phyloP scores from a whole-genome alignment of 2,329 filamentous ascomycete genomes.

The Ophiosphaerella herpotricha region DNA sequence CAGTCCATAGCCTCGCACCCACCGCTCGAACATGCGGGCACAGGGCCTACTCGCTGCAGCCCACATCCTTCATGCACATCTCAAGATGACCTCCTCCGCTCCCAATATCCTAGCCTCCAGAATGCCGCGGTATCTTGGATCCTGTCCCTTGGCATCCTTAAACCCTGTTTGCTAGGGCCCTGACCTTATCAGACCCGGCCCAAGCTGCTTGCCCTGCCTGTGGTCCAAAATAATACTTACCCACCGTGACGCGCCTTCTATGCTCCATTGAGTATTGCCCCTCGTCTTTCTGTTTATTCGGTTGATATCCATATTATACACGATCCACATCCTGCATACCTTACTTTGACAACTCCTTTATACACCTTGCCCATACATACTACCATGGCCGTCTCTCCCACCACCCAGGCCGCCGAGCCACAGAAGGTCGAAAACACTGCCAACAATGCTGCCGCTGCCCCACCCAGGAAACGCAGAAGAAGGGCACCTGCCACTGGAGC shows the following conservation, averaged over 20 bases:
- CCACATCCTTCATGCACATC: slow-evolving; percentile 37
- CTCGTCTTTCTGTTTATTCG: slow-evolving; percentile 42
- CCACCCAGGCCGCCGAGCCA: slow-evolving; percentile 39
- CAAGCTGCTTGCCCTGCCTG: slow-evolving; percentile 38
- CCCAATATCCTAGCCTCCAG: slow-evolving; percentile 38
- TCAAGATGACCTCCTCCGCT: slow-evolving; percentile 35
- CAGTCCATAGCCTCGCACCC: slow-evolving; percentile 40
- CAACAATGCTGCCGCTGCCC: slow-evolving; percentile 33
- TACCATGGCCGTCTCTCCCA: slow-evolving; percentile 41
- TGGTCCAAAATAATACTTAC: slow-evolving; percentile 46
- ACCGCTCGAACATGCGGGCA: slow-evolving; percentile 42
- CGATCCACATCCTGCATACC: slow-evolving; percentile 39
- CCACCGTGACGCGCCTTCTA: slow-evolving; percentile 44
- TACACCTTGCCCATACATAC: slow-evolving; percentile 19
- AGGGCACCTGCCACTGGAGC: slow-evolving; percentile 87
- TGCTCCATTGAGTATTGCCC: slow-evolving; percentile 45
- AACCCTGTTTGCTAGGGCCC: slow-evolving; percentile 32
- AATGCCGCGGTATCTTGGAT: slow-evolving; percentile 41
- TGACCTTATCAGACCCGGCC: slow-evolving; percentile 46
- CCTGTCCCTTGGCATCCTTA: slow-evolving; percentile 37
- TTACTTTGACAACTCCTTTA: slow-evolving; percentile 31
- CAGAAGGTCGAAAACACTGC: slow-evolving; percentile 37
- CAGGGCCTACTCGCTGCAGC: slow-evolving; percentile 37
- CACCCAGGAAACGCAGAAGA: slow-evolving; percentile 72
- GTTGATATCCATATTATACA: slow-evolving; percentile 38